Evolutionary conservation across 1,139 yeast genomes (phyloP).

Genomic region (Tardiomyces depauwii): DNA sequence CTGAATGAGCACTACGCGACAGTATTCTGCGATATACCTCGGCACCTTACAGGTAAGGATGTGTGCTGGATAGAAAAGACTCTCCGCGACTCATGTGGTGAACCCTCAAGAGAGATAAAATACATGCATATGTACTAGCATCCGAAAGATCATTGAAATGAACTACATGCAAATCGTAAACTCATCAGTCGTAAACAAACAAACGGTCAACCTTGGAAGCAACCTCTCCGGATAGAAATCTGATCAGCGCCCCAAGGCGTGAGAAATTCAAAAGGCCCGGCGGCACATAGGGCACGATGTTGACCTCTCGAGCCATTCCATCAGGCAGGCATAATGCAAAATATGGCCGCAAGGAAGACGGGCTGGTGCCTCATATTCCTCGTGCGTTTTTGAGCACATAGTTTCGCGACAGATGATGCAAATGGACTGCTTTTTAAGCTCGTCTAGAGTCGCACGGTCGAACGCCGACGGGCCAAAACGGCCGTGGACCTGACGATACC

Average conservation of each 20-base stretch:
- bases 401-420: constrained; percentile 45
- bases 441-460: constrained; percentile 39
- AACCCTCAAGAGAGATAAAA: constrained; percentile 1
- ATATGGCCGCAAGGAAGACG: constrained; percentile 34
- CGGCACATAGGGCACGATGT: constrained; percentile 29
- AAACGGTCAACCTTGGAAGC: too few relatives aligned
- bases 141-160: constrained; percentile 1
- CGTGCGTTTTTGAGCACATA: constrained; percentile 23
- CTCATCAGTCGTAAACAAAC: background rate
- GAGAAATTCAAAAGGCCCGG: constrained; percentile 1
- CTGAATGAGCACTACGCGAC: too few relatives aligned
- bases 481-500: constrained; percentile 12
- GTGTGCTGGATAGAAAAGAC: too few relatives aligned
- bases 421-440: constrained; percentile 38
- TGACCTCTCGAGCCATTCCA: constrained; percentile 75
- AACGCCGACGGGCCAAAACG: constrained; percentile 33
- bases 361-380: constrained; percentile 52
- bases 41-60: too few relatives aligned
- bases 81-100: too few relatives aligned
- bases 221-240: background rate
- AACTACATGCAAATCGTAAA: constrained; percentile 1
- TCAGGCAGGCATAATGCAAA: constrained; percentile 55
- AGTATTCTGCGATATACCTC: too few relatives aligned
- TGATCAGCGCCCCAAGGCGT: constrained; percentile 1
- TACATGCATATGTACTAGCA: constrained; percentile 1